These are phyloP conservation scores for Begonia masoniana DNA, from an alignment of 306 rosid genomes.

Conservation along the genomic window DNA sequence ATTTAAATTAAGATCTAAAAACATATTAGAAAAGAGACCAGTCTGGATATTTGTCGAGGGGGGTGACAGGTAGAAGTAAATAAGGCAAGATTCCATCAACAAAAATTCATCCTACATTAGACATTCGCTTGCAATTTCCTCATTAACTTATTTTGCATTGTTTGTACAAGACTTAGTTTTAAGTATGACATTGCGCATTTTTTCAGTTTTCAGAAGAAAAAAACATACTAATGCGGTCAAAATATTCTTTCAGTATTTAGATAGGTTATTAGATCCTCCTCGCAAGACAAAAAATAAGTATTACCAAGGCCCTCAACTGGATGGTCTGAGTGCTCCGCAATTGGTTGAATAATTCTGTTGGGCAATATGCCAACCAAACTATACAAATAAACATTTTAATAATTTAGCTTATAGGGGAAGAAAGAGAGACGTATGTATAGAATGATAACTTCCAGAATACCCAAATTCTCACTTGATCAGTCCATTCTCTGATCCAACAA, in stretches of 20 bases:
- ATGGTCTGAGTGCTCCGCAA: constrained; percentile 80
- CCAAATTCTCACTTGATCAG: constrained; percentile 67
- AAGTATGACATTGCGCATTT: too few relatives aligned
- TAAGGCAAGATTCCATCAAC: too few relatives aligned
- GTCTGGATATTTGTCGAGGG: not conserved
- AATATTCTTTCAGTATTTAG: not conserved
- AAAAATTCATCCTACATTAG: too few relatives aligned
- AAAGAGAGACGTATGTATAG: constrained; percentile 1
- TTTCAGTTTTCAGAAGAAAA: not conserved
- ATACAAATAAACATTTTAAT: constrained; percentile 4
- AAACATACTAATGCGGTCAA: not conserved
- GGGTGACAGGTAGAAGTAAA: too few relatives aligned
- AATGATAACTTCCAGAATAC: constrained; percentile 7
- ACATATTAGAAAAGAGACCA: not conserved
- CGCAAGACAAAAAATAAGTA: constrained; percentile 6
- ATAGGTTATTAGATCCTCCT: not conserved
- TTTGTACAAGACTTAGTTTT: too few relatives aligned
- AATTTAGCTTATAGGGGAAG: constrained; percentile 5
- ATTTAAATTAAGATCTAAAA: not conserved
- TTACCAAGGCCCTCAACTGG: constrained; percentile 91
- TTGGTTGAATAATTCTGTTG: constrained; percentile 77
- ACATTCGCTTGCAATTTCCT: too few relatives aligned
- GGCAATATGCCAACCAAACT: constrained; percentile 85
- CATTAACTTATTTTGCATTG: too few relatives aligned
- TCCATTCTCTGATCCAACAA: constrained; percentile 87